Percentiles rank a stretch among this genome's conserved stretches.
phyloP scores from a whole-genome alignment of 2,329 filamentous ascomycete species.

The Colletotrichum godetiae region DNA sequence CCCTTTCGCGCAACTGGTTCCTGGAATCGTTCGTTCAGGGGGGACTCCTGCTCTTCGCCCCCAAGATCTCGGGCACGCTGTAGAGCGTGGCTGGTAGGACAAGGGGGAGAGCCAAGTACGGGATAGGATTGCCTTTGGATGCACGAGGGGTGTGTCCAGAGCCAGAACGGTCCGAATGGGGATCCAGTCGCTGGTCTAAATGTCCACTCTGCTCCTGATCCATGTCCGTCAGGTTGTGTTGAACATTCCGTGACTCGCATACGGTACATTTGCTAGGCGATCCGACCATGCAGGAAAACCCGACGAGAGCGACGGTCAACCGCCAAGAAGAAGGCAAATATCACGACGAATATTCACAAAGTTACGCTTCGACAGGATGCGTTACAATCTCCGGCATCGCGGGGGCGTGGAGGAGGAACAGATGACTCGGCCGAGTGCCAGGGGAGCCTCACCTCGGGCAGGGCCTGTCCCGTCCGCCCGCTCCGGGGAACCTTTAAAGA shows the following conservation, averaged over 20 bases:
- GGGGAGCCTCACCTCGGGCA: conserved; percentile 11
- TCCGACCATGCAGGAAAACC: conserved; percentile 27
- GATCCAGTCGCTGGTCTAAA: neutral
- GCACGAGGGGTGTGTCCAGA: conserved; percentile 16
- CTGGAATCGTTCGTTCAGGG: conserved; percentile 30
- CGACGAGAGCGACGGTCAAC: conserved; percentile 1
- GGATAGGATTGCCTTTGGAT: neutral
- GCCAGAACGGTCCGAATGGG: conserved; percentile 30
- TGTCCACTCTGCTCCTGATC: conserved; percentile 25
- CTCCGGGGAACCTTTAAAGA: conserved; percentile 29
- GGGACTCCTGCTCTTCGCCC: conserved; percentile 32
- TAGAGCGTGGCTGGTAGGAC: conserved; percentile 16
- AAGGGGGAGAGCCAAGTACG: conserved; percentile 13
- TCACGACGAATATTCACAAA: neutral
- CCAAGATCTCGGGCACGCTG: conserved; percentile 35
- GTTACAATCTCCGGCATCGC: neutral
- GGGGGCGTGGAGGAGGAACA: conserved; percentile 1
- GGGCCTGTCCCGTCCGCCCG: conserved; percentile 29
- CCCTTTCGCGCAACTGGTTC: conserved; percentile 29
- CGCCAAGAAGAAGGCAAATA: neutral
- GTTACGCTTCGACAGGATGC: neutral
- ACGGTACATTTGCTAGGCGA: conserved; percentile 26
- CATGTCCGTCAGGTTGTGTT: conserved; percentile 30
- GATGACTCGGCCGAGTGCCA: conserved; percentile 28
- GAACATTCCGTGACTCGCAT: conserved; percentile 31